Evolutionary conservation across 1,139 yeast species (phyloP).

Genomic region (Candida pseudocylindracea): DNA sequence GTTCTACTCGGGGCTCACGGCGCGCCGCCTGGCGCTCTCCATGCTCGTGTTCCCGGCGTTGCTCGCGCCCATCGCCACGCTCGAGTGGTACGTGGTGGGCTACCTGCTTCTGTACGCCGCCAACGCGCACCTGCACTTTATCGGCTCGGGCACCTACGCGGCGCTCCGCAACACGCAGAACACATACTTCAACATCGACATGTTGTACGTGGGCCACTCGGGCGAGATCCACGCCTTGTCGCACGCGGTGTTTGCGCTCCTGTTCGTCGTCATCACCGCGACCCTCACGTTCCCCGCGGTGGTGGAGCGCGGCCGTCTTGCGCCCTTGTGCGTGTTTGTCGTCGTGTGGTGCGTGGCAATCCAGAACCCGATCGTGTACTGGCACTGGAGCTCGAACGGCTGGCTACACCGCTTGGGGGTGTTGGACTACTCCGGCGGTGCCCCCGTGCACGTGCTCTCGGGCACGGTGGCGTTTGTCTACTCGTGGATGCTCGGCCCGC

Average conservation of each 20-base stretch:
- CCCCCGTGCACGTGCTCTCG: slow-evolving; percentile 36
- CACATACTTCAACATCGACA: slow-evolving; percentile 3
- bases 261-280: slow-evolving; percentile 28
- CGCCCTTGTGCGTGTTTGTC: slow-evolving; percentile 30
- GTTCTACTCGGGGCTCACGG: slow-evolving; percentile 37
- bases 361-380: slow-evolving; percentile 42
- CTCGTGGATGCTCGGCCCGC: slow-evolving; percentile 32
- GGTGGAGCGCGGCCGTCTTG: slow-evolving; percentile 32
- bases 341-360: slow-evolving; percentile 31
- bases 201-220: slow-evolving; percentile 12
- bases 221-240: slow-evolving; percentile 17
- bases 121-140: slow-evolving; percentile 10
- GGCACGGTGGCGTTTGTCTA: slow-evolving; percentile 40
- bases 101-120: slow-evolving; percentile 26
- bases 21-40: slow-evolving; percentile 29
- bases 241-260: slow-evolving; percentile 24
- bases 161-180: slow-evolving; percentile 12
- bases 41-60: slow-evolving; percentile 28
- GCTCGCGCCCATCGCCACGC: slow-evolving; percentile 16
- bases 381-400: slow-evolving; percentile 43
- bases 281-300: slow-evolving; percentile 31
- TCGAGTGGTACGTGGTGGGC: slow-evolving; percentile 40
- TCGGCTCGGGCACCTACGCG: slow-evolving; percentile 22
- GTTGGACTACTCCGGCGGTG: slow-evolving; percentile 45
- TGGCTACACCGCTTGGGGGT: slow-evolving; percentile 30